Base-by-base conservation (phyloP, 176 grass and related monocot species). In the Microstegium vimineum region DNA sequence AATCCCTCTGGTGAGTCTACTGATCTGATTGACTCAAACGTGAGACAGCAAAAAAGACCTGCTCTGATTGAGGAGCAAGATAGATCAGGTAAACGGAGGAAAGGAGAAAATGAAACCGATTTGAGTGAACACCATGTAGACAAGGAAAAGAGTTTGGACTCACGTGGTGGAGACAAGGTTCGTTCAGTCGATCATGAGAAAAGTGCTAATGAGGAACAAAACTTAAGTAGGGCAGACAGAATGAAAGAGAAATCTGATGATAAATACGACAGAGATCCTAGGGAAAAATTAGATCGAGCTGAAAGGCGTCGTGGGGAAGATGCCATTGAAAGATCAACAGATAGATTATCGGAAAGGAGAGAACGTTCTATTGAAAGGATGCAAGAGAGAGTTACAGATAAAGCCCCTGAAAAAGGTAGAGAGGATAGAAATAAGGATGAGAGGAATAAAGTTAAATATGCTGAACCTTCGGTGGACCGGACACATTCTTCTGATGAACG, bases 391-490 rank as follows among this genome's bases (percentile, higher is more conserved):
- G 81, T 68, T 37, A 82, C 23, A 17, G 95, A 98, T 62, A 92
- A 91, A 73, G 82, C 78, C 73, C 60, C 77, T 86, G 92, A 93
- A 68, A 94, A 94, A 88, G 86, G 77, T 79, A 88, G 90, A 84
- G 92, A 95, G 76, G 95, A 98, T 26, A 98, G 87, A 81, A 94
- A 86, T 78, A 99, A 99, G 78, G 92, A 95, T 78, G 93, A 95
- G 71, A 90, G 93, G 59, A 88, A 75, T 45, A 95, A 87, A 82
- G 71, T 32, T 40, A 93, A 90, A 83, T 89, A 95, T 62, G 63
- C 56, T 85, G 93, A 94, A 32, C 69, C 79, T 51, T 74, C 78
- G 4, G 56, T 64, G 66, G 92, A 94, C 76, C 75, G 78, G 43
- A 38, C 77, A 67, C 86, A 94, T 89, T 41, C 84, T 86, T 79